Evolutionary conservation across 169 alveolate species (phyloP).

Genomic region (Fabrea salina): DNA sequence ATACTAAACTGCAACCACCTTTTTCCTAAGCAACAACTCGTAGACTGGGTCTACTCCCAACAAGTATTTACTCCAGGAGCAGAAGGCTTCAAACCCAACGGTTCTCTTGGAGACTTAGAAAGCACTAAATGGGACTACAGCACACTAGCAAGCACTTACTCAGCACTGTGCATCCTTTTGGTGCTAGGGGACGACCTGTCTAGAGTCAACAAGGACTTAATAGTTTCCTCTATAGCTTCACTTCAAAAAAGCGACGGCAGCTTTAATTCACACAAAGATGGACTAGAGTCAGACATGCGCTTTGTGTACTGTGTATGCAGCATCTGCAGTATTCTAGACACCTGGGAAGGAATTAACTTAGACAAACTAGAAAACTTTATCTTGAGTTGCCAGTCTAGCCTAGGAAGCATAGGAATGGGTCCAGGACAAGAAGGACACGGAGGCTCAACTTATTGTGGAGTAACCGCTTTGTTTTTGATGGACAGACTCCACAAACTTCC

Average conservation of each 20-base stretch:
- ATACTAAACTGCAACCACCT: not conserved
- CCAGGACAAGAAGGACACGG: conserved; percentile 29
- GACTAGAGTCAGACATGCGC: conserved; percentile 2
- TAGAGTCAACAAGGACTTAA: not conserved
- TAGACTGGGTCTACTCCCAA: conserved; percentile 13
- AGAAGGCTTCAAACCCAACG: not conserved
- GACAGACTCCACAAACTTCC: not conserved
- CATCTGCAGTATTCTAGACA: conserved; percentile 8
- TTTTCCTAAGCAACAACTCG: not conserved
- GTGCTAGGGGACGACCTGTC: conserved; percentile 10
- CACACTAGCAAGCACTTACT: conserved; percentile 11
- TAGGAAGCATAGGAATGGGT: not conserved
- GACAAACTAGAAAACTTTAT: not conserved
- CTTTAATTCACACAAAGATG: not conserved
- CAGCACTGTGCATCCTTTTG: conserved; percentile 14
- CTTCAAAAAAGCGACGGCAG: not conserved
- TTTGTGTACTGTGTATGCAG: conserved; percentile 12
- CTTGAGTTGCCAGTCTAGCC: not conserved
- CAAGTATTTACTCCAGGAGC: conserved; percentile 14
- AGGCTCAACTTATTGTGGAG: conserved; percentile 18
- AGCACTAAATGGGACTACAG: not conserved
- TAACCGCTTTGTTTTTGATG: not conserved
- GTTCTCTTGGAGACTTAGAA: not conserved
- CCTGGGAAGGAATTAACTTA: not conserved
- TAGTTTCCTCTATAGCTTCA: not conserved